Evolutionary conservation across 78 protist genomes (phyloP).

Genomic region (Fonticula alba): DNA sequence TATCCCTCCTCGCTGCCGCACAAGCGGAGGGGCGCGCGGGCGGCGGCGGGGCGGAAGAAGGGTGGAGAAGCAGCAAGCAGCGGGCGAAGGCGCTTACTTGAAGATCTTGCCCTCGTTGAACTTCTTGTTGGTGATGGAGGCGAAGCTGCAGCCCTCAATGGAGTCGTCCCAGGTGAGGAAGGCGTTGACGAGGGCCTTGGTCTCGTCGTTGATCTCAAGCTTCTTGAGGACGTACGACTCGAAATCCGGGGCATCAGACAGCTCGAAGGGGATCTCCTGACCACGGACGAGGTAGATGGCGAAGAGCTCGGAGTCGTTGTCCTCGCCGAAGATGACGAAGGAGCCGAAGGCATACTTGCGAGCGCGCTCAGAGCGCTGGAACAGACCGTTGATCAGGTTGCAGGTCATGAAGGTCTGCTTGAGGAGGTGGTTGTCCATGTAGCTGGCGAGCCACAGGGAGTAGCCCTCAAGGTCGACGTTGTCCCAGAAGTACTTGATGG

Average conservation of each 20-base stretch:
- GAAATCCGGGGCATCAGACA: not conserved
- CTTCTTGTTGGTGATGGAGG: slow-evolving; percentile 6
- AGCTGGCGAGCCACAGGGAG: slow-evolving; percentile 25
- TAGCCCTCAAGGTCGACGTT: slow-evolving; percentile 45
- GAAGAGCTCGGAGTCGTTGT: slow-evolving; percentile 16
- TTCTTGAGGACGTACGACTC: not conserved
- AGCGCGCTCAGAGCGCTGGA: slow-evolving; percentile 11
- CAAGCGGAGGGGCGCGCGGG: too few relatives aligned
- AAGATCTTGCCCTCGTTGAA: slow-evolving; percentile 49
- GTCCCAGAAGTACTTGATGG: slow-evolving; percentile 44
- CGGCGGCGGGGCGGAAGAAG: too few relatives aligned
- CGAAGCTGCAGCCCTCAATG: too few relatives aligned
- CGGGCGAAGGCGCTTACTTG: slow-evolving; percentile 3
- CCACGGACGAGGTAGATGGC: slow-evolving; percentile 52
- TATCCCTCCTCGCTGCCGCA: too few relatives aligned
- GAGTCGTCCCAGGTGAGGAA: slow-evolving; percentile 48
- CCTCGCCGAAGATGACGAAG: slow-evolving; percentile 30
- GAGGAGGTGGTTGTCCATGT: slow-evolving; percentile 39
- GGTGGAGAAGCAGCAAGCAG: too few relatives aligned
- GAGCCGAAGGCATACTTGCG: slow-evolving; percentile 54
- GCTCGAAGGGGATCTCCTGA: slow-evolving; percentile 14
- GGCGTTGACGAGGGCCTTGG: slow-evolving; percentile 17
- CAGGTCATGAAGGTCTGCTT: slow-evolving; percentile 31
- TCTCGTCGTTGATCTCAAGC: slow-evolving; percentile 17
- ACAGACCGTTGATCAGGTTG: slow-evolving; percentile 50